phyloP scores from a whole-genome alignment of 2,329 filamentous ascomycete genomes.

The Hypoxylon sp. region DNA sequence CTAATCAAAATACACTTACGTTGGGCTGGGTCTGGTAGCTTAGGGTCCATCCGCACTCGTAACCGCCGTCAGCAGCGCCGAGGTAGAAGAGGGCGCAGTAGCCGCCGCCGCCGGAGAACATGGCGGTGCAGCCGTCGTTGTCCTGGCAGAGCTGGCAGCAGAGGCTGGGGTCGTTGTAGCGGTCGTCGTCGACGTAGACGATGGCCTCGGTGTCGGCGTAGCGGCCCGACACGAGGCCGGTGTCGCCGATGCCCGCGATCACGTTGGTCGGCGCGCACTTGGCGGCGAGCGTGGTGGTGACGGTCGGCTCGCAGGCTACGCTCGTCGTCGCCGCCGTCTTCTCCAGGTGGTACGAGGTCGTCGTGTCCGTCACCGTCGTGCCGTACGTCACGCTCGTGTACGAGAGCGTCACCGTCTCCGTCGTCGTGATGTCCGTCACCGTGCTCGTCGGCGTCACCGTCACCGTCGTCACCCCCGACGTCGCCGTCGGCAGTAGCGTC shows the following conservation, averaged over 20 bases:
- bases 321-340: slow-evolving; percentile 10
- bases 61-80: slow-evolving; percentile 17
- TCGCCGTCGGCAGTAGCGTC: slow-evolving; percentile 23
- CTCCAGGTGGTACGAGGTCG: slow-evolving; percentile 41
- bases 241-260: slow-evolving; percentile 28
- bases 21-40: slow-evolving; percentile 25
- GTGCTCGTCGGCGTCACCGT: slow-evolving; percentile 47
- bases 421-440: slow-evolving; percentile 35
- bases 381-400: slow-evolving; percentile 5
- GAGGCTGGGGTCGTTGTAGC: slow-evolving; percentile 30
- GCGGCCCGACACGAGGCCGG: slow-evolving; percentile 30
- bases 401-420: not conserved
- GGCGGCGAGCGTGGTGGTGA: slow-evolving; percentile 39
- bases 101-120: slow-evolving; percentile 25
- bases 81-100: slow-evolving; percentile 36
- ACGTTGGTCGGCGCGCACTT: slow-evolving; percentile 42
- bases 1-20: not conserved
- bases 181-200: slow-evolving; percentile 26
- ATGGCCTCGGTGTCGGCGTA: slow-evolving; percentile 33
- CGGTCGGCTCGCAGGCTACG: slow-evolving; percentile 28
- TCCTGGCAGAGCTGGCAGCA: slow-evolving; percentile 43
- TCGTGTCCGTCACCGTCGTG: slow-evolving; percentile 33
- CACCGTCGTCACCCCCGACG: slow-evolving; percentile 40
- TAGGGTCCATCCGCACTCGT: slow-evolving; percentile 34
- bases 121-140: slow-evolving; percentile 38